Base-by-base conservation (phyloP, 352 stramenopile species). In the Phytopythium boreale region DNA sequence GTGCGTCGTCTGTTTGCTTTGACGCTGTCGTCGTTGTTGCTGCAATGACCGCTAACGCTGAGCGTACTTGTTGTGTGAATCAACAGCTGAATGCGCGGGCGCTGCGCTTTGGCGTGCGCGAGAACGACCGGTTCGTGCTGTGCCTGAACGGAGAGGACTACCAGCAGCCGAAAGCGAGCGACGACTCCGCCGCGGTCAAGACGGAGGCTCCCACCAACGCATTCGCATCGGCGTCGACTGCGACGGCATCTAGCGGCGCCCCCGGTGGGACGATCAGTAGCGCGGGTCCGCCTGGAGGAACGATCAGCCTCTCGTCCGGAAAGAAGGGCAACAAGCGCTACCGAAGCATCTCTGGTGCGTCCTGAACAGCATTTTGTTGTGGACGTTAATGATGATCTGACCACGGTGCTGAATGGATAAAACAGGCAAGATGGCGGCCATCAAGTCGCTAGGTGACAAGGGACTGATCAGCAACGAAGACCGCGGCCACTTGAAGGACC, bases 81-180 rank as follows among this genome's bases (percentile, higher is more conserved):
- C 52, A 14, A 44, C 52, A 88, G 80, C 64, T 92, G 20, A 92
- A 90, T 49, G 81, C 80, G 14, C 82, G 84, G n/a, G 77, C 81
- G 29, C 65, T 92, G 63, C 84, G 84, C 61, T 88, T 88, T 59
- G 84, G 84, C 43, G 80, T 90, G 46, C 81, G 84, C 46, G 84
- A 92, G 68, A 90, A 92, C 62, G 84, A 92, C 73, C 76, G 72
- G 37, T 90, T 92, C 36, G 84, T 88, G 27, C 68, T 92, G 47
- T 92, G 80, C 56, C 68, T 92, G 15, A 62, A 79, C 20, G 84
- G 84, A 15, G 84, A 92, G 60, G 77, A 90, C 65, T 92, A 92
- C 72, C 68, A 84, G 53, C 73, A 78, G 59, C 71, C 75, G 7
- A 68, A 61, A n/a, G 29, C 43, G 27, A 14, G 26, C 4, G 22